Conservation (phyloP, 352 stramenopile genomes). For the Pythium phragmitis region DNA sequence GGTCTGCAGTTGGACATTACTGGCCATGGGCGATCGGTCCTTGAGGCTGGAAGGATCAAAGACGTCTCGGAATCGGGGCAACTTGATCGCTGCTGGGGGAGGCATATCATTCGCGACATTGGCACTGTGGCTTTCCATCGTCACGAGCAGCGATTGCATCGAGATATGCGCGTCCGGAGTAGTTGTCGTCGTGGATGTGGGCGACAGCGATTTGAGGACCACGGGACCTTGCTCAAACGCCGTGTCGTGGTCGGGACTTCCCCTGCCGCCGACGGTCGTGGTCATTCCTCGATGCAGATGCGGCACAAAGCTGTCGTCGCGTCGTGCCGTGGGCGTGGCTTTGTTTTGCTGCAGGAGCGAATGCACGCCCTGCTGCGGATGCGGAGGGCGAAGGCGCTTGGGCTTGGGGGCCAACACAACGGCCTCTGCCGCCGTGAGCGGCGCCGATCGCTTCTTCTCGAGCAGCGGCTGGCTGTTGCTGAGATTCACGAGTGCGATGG, state of each 20-base stretch:
- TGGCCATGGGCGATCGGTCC: slow-evolving; percentile 1
- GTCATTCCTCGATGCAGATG: slow-evolving; percentile 14
- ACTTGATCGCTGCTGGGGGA: slow-evolving; percentile 25
- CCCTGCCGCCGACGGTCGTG: slow-evolving; percentile 7
- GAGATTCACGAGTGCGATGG: slow-evolving; percentile 69
- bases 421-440: background rate
- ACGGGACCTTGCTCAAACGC: slow-evolving; percentile 1
- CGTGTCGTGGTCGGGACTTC: slow-evolving; percentile 11
- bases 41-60: slow-evolving; percentile 34
- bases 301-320: slow-evolving; percentile 23
- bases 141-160: slow-evolving; percentile 69
- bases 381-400: background rate
- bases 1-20: slow-evolving; percentile 2
- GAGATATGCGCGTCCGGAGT: slow-evolving; percentile 41
- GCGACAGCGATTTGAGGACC: slow-evolving; percentile 1
- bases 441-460: slow-evolving; percentile 2
- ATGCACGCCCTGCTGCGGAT: slow-evolving; percentile 16
- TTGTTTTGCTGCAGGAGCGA: slow-evolving; percentile 33
- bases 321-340: slow-evolving; percentile 31
- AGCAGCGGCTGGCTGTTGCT: slow-evolving; percentile 33
- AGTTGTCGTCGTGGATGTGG: background rate
- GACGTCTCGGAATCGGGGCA: slow-evolving; percentile 66
- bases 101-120: slow-evolving; percentile 17
- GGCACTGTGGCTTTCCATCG: slow-evolving; percentile 61
- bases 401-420: background rate